These are phyloP conservation scores for Tylopilus rubrobrunneus DNA, from an alignment of 768 basidiomycete genomes.

Conservation along the genomic window DNA sequence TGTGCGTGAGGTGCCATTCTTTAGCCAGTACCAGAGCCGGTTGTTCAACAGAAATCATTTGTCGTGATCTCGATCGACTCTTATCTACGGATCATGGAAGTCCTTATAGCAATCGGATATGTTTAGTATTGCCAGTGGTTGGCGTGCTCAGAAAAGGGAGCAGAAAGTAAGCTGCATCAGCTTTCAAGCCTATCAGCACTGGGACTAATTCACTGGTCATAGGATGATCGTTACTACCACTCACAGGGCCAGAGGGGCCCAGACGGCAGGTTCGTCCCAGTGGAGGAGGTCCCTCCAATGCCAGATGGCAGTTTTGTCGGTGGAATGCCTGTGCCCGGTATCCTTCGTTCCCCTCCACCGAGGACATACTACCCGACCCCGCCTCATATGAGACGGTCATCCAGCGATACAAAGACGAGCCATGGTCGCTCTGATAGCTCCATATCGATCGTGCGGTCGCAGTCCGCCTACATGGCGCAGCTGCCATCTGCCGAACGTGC, in stretches of 20 bases:
- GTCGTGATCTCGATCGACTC: background rate
- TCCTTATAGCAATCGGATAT: conserved; percentile 33
- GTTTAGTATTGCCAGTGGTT: conserved; percentile 78
- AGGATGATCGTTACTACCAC: conserved; percentile 30
- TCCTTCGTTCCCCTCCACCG: conserved; percentile 42
- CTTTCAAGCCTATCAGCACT: background rate
- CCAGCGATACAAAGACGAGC: conserved; percentile 25
- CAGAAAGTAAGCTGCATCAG: conserved; percentile 39
- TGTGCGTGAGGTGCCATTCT: background rate
- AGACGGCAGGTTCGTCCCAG: conserved; percentile 50
- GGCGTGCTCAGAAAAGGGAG: conserved; percentile 66
- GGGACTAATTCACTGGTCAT: conserved; percentile 5
- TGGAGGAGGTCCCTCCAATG: conserved; percentile 57
- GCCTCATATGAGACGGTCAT: conserved; percentile 2
- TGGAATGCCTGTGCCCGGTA: conserved; percentile 41
- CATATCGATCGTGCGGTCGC: background rate
- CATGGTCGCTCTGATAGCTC: conserved; percentile 17
- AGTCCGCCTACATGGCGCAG: conserved; percentile 25
- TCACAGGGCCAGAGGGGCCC: conserved; percentile 36
- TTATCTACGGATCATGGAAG: background rate
- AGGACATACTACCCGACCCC: conserved; percentile 30
- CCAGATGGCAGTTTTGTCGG: conserved; percentile 56
- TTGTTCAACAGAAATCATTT: background rate
- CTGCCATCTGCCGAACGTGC: conserved; percentile 65
- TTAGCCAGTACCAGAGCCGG: background rate